Conservation (phyloP, 1,284 basidiomycete genomes). For the Phenoliferia sp. region DNA sequence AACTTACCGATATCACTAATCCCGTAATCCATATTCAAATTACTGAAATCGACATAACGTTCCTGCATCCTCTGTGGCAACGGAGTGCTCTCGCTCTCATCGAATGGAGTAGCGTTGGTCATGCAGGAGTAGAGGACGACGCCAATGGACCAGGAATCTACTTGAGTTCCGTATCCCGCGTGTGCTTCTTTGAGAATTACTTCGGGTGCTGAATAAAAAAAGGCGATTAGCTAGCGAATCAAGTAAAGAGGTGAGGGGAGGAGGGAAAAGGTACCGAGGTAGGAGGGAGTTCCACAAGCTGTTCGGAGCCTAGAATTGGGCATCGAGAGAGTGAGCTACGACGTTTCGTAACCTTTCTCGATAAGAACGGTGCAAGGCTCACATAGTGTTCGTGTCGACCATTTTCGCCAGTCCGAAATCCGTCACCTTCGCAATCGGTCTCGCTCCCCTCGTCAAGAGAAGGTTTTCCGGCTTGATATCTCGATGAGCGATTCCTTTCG, state of each 20-base stretch:
- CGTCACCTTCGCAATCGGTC: slow-evolving; percentile 72
- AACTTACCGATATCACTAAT: slow-evolving; percentile 47
- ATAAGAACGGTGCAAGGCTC: neutral
- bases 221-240: neutral
- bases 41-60: slow-evolving; percentile 27
- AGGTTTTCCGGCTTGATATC: slow-evolving; percentile 91
- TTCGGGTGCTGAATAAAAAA: slow-evolving; percentile 45
- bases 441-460: slow-evolving; percentile 59
- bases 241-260: no score
- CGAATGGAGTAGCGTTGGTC: slow-evolving; percentile 63
- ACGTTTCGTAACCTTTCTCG: neutral
- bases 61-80: slow-evolving; percentile 44
- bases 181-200: slow-evolving; percentile 63
- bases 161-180: slow-evolving; percentile 73
- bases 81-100: slow-evolving; percentile 52
- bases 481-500: slow-evolving; percentile 71
- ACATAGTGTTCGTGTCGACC: slow-evolving; percentile 51
- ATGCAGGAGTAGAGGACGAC: slow-evolving; percentile 90
- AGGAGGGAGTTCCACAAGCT: slow-evolving; percentile 78
- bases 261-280: slow-evolving; percentile 58
- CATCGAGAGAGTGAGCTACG: neutral
- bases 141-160: slow-evolving; percentile 90
- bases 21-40: slow-evolving; percentile 23
- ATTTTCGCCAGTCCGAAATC: slow-evolving; percentile 91
- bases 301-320: slow-evolving; percentile 59